phyloP scores from a whole-genome alignment of 768 basidiomycete species.

The Sistotremastrum niveocremeum region DNA sequence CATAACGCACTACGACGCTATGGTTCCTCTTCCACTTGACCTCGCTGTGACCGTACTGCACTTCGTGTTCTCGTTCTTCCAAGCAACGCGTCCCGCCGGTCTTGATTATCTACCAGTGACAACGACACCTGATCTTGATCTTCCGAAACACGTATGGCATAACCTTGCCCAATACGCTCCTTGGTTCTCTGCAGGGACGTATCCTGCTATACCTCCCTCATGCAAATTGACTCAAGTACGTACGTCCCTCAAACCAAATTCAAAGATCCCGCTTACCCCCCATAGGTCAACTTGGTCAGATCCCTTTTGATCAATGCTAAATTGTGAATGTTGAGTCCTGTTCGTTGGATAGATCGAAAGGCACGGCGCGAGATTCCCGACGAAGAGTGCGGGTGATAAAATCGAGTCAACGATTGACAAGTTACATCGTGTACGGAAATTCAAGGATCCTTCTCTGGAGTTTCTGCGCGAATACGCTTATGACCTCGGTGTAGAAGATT shows the following conservation, averaged over 20 bases:
- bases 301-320: background rate
- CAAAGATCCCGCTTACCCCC: too few relatives aligned
- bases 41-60: too few relatives aligned
- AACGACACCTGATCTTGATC: too few relatives aligned
- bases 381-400: conserved; percentile 26
- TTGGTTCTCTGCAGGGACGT: conserved; percentile 34
- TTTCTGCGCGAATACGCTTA: conserved; percentile 51
- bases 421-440: conserved; percentile 32
- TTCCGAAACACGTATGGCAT: too few relatives aligned
- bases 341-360: conserved; percentile 45
- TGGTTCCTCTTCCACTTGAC: too few relatives aligned
- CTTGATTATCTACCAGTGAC: too few relatives aligned
- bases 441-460: conserved; percentile 30
- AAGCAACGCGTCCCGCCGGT: too few relatives aligned
- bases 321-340: background rate
- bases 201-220: conserved; percentile 29
- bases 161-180: conserved; percentile 52
- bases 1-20: too few relatives aligned
- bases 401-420: conserved; percentile 40
- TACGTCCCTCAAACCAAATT: background rate
- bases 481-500: conserved; percentile 38
- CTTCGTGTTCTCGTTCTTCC: too few relatives aligned
- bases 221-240: conserved; percentile 47
- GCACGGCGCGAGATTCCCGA: conserved; percentile 72
- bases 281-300: conserved; percentile 48